A percentile compares a stretch with the other conserved stretches of the same genome.
Conservation (phyloP, 2,329 filamentous ascomycete species). For the Sarocladiaceae sp. region DNA sequence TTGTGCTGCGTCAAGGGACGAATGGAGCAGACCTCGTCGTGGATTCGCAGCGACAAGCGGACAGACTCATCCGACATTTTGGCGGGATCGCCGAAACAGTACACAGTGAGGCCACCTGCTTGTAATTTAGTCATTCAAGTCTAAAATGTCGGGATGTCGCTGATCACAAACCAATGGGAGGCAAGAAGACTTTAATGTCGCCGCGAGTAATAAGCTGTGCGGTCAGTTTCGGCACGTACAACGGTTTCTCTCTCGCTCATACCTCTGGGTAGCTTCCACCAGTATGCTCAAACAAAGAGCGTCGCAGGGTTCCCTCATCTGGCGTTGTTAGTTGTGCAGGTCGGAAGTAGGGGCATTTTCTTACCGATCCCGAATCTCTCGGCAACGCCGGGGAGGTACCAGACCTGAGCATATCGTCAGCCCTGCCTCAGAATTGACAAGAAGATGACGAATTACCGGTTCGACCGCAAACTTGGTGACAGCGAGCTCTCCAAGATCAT, state of each 20-base stretch:
- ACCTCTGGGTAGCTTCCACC: conserved; percentile 92
- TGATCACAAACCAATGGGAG: conserved; percentile 67
- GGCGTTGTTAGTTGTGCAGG: conserved; percentile 20
- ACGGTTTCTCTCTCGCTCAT: conserved; percentile 8
- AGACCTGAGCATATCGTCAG: conserved; percentile 50
- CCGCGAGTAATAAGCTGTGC: conserved; percentile 76
- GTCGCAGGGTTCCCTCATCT: conserved; percentile 82
- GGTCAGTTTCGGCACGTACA: conserved; percentile 18
- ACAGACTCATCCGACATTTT: conserved; percentile 88
- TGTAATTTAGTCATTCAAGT: background rate
- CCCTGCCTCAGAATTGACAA: too few species aligned
- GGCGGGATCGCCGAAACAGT: conserved; percentile 92
- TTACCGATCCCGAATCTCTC: conserved; percentile 85
- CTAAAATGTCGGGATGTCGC: background rate
- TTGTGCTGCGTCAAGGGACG: conserved; percentile 2
- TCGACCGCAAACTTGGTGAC: conserved; percentile 98
- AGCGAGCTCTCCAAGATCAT: conserved; percentile 77
- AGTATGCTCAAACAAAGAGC: conserved; percentile 90
- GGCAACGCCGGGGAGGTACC: conserved; percentile 83
- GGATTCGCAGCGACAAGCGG: conserved; percentile 78
- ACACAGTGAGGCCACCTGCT: conserved; percentile 80
- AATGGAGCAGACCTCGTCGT: conserved; percentile 49
- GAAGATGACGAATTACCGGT: conserved; percentile 62
- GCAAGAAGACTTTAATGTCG: conserved; percentile 93
- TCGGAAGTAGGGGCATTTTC: conserved; percentile 15